These are phyloP conservation scores for Xylaria bambusicola DNA, from an alignment of 495 filamentous ascomycete genomes.

Conservation along the genomic window DNA sequence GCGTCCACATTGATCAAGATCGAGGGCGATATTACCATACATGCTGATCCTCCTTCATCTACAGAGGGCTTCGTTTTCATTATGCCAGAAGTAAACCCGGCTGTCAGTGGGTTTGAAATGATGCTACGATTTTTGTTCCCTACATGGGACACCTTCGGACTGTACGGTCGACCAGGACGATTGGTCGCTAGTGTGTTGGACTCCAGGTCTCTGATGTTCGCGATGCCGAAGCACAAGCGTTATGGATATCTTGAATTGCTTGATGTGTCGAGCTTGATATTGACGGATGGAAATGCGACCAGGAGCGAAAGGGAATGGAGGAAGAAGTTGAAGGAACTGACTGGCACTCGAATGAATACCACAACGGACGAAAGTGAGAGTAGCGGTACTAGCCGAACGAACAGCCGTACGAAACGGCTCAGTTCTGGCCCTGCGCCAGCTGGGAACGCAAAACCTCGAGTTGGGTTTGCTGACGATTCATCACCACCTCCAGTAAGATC, in stretches of 20 bases:
- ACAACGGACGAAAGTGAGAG: conserved; percentile 48
- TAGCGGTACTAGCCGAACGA: conserved; percentile 59
- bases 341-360: conserved; percentile 70
- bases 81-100: conserved; percentile 92
- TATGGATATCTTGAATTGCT: conserved; percentile 90
- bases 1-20: conserved; percentile 93
- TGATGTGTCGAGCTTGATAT: conserved; percentile 78
- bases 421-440: conserved; percentile 58
- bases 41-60: conserved; percentile 68
- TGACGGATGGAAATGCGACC: conserved; percentile 70
- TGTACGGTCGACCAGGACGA: conserved; percentile 88
- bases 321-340: conserved; percentile 83
- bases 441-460: conserved; percentile 43
- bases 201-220: conserved; percentile 93
- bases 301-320: conserved; percentile 94
- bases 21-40: conserved; percentile 86
- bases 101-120: conserved; percentile 92
- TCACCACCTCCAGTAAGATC: conserved; percentile 50
- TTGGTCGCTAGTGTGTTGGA: conserved; percentile 86
- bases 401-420: conserved; percentile 63
- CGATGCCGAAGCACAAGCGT: conserved; percentile 82
- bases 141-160: conserved; percentile 86
- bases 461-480: conserved; percentile 67
- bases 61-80: conserved; percentile 95
- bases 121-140: conserved; percentile 95